These are phyloP conservation scores for Zygosaccharomyces pseudorouxii DNA, from an alignment of 805 yeast species.

Conservation along the genomic window DNA sequence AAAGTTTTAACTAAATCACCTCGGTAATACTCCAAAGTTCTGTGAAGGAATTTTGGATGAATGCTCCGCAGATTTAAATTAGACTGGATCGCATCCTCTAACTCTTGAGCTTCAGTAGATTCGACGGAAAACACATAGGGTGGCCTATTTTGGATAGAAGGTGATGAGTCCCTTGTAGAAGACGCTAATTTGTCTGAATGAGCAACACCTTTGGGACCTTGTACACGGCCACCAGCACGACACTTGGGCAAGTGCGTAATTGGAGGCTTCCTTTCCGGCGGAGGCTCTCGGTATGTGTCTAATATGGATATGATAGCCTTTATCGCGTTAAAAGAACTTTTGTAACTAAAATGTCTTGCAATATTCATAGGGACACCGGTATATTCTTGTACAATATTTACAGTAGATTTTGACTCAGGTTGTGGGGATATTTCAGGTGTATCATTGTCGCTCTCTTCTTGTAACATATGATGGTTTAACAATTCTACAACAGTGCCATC, in stretches of 20 bases:
- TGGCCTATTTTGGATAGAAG: constrained; percentile 1
- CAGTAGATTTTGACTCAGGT: constrained; percentile 17
- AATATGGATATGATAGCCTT: constrained; percentile 38
- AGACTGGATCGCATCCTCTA: constrained; percentile 34
- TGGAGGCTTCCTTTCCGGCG: background rate
- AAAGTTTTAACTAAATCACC: constrained; percentile 42
- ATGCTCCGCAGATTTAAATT: constrained; percentile 37
- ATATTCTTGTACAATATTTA: constrained; percentile 20
- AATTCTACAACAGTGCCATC: constrained; percentile 17
- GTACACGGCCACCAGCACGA: constrained; percentile 36
- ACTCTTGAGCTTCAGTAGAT: constrained; percentile 31
- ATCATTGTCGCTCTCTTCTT: constrained; percentile 14
- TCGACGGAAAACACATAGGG: constrained; percentile 7
- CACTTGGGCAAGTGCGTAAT: constrained; percentile 5
- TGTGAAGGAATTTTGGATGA: constrained; percentile 38
- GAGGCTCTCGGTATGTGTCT: constrained; percentile 10
- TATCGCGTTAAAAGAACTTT: constrained; percentile 29
- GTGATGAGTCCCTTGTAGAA: background rate
- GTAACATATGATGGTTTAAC: constrained; percentile 18
- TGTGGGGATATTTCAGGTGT: constrained; percentile 10
- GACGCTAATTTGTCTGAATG: constrained; percentile 12
- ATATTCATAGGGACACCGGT: constrained; percentile 16
- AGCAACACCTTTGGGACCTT: constrained; percentile 26
- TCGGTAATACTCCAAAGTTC: constrained; percentile 40
- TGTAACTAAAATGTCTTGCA: constrained; percentile 29